Percentiles rank a stretch among this genome's conserved stretches.
These are phyloP conservation scores for Aspergillus cavernicola DNA, from an alignment of 495 filamentous ascomycete genomes.

Conservation along the genomic window DNA sequence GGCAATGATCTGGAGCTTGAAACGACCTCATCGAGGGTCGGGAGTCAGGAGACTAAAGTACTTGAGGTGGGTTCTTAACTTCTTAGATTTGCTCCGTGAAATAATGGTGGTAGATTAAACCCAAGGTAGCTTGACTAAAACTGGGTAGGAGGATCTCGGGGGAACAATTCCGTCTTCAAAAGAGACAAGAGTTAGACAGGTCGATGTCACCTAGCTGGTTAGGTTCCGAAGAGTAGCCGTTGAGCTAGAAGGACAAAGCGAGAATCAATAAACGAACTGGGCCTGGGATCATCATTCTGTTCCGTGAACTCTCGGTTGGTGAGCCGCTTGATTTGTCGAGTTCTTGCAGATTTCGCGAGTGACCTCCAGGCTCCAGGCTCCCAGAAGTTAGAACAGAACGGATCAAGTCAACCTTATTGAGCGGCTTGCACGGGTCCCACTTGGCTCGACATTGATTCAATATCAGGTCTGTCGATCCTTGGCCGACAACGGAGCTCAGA, in stretches of 20 bases:
- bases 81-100: no score
- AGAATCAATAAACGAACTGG: background rate
- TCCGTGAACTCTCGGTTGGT: background rate
- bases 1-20: constrained; percentile 1
- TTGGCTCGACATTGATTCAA: background rate
- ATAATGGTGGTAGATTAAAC: no score
- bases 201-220: background rate
- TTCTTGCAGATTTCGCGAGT: background rate
- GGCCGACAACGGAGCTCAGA: background rate
- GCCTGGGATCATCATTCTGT: background rate
- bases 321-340: background rate
- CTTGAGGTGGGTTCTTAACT: no score
- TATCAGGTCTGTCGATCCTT: background rate
- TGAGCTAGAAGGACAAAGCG: background rate
- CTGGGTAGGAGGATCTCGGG: background rate
- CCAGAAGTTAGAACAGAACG: background rate
- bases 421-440: background rate
- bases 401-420: constrained; percentile 6
- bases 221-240: background rate
- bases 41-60: background rate
- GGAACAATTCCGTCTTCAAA: constrained; percentile 2
- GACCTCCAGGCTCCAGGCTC: background rate
- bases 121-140: background rate
- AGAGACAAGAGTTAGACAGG: background rate
- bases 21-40: background rate